Evolutionary conservation across 768 basidiomycete species (phyloP).

Genomic region (Hemileccinum rubropunctum): DNA sequence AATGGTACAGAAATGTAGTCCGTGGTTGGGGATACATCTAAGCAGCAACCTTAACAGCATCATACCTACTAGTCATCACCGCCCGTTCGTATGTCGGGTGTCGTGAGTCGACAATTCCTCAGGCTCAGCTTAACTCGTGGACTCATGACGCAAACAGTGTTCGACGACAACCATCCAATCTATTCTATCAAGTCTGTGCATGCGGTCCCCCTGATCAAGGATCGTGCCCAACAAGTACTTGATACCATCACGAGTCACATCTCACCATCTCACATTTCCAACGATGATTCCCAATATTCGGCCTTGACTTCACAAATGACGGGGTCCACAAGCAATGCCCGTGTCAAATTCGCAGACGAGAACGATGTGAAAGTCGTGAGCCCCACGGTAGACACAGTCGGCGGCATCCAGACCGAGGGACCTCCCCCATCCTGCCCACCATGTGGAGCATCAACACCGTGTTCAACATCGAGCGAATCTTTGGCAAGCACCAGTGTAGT

Average conservation of each 20-base stretch:
- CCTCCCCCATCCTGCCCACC: slow-evolving; percentile 24
- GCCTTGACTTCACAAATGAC: too few species aligned
- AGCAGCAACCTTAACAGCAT: slow-evolving; percentile 43
- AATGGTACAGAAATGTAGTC: slow-evolving; percentile 44
- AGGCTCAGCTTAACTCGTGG: neutral
- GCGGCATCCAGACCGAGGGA: slow-evolving; percentile 1
- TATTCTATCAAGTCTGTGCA: slow-evolving; percentile 67
- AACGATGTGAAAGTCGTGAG: slow-evolving; percentile 46
- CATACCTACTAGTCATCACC: slow-evolving; percentile 74
- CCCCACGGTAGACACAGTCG: slow-evolving; percentile 24
- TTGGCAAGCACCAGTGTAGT: slow-evolving; percentile 50
- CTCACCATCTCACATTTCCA: slow-evolving; percentile 43
- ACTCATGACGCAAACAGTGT: slow-evolving; percentile 44
- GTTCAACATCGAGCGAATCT: slow-evolving; percentile 41
- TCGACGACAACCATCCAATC: slow-evolving; percentile 58
- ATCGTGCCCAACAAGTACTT: slow-evolving; percentile 54
- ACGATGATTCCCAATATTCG: slow-evolving; percentile 23
- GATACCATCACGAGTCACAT: slow-evolving; percentile 53
- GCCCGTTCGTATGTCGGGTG: slow-evolving; percentile 60
- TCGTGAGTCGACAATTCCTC: slow-evolving; percentile 43
- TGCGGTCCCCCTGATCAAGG: slow-evolving; percentile 69
- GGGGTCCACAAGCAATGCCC: slow-evolving; percentile 23
- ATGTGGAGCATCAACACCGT: slow-evolving; percentile 53
- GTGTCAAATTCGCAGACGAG: slow-evolving; percentile 54
- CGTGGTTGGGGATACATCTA: slow-evolving; percentile 5